A percentile compares a stretch with the other conserved stretches of the same genome.
Evolutionary conservation across 257 asterid species (phyloP).

Genomic region (Solanum peruvianum): DNA sequence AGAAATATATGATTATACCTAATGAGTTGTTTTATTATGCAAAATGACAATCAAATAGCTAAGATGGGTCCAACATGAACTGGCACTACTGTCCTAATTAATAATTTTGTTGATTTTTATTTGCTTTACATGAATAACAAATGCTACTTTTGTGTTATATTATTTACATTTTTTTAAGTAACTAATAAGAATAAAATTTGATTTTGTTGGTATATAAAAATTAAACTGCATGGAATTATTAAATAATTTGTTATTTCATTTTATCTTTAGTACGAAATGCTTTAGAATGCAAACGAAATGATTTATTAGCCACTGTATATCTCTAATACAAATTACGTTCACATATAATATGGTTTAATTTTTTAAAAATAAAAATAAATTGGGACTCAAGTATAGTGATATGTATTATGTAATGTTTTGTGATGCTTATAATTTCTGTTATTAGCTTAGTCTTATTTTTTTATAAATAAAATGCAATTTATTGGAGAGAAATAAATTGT

Average conservation of each 20-base stretch:
- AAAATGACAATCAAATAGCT: neutral
- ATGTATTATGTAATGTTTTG: too few relatives aligned
- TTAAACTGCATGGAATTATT: neutral
- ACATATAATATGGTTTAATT: too few relatives aligned
- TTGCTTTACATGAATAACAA: neutral
- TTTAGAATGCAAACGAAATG: too few relatives aligned
- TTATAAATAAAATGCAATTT: too few relatives aligned
- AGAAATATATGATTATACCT: neutral
- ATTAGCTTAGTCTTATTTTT: neutral
- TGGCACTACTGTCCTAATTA: neutral
- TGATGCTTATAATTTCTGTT: neutral
- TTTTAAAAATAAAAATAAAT: too few relatives aligned
- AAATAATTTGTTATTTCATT: neutral
- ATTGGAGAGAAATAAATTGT: too few relatives aligned
- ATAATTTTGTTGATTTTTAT: neutral
- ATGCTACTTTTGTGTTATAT: neutral
- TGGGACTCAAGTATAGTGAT: neutral
- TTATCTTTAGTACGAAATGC: neutral
- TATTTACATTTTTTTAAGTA: neutral
- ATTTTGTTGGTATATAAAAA: neutral
- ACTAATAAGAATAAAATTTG: neutral
- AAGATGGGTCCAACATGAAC: neutral
- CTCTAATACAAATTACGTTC: neutral
- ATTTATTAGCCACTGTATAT: neutral
- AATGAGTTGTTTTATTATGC: neutral